Evolutionary conservation across 305 asterid genomes (phyloP).

Genomic region (Fraxinus paxiana): DNA sequence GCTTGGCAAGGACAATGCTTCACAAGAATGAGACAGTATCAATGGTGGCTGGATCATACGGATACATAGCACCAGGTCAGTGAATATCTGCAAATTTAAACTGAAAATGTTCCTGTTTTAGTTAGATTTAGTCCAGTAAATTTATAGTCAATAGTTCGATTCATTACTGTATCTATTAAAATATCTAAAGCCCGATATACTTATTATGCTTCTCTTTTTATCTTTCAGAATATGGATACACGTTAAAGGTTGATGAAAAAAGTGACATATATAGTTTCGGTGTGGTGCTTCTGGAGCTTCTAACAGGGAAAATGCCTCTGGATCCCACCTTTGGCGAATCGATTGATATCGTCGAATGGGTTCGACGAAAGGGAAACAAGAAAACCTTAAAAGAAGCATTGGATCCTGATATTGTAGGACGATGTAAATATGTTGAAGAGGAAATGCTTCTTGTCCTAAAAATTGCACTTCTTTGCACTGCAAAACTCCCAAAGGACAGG

Average conservation of each 20-base stretch:
- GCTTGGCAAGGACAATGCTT: conserved; percentile 65
- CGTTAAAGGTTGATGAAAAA: conserved; percentile 74
- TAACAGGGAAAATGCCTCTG: conserved; percentile 60
- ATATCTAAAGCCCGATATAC: not conserved
- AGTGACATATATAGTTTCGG: conserved; percentile 81
- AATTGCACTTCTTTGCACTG: conserved; percentile 71
- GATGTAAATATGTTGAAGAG: conserved; percentile 61
- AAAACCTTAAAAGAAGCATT: conserved; percentile 36
- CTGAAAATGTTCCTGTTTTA: not conserved
- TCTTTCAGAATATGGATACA: conserved; percentile 71
- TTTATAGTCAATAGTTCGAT: not conserved
- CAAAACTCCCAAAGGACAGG: conserved; percentile 71
- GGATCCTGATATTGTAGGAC: conserved; percentile 59
- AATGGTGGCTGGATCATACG: conserved; percentile 88
- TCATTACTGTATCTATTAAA: not conserved
- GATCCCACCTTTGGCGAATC: conserved; percentile 67
- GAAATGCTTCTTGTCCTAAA: conserved; percentile 76
- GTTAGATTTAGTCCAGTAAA: not conserved
- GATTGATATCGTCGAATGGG: conserved; percentile 66
- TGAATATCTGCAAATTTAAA: not conserved
- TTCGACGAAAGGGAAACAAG: conserved; percentile 37
- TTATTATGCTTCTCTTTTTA: not conserved
- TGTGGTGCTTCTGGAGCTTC: conserved; percentile 72
- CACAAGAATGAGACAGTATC: conserved; percentile 64
- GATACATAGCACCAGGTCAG: conserved; percentile 90